These are phyloP conservation scores for Orbilia brochopaga DNA, from an alignment of 2,329 filamentous ascomycete genomes.

Conservation along the genomic window DNA sequence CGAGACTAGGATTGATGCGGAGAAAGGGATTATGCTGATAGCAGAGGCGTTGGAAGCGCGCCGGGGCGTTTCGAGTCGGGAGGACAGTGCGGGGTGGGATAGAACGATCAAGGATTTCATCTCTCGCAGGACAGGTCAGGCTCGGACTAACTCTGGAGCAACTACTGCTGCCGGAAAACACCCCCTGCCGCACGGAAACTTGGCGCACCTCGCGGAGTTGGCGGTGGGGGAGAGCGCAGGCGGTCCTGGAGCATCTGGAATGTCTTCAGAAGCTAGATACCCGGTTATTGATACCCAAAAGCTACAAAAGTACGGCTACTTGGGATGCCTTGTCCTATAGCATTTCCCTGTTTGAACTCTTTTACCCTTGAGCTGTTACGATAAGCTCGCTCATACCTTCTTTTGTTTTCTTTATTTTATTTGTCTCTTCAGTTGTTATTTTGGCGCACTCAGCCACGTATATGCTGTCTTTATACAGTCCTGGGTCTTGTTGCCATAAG, in stretches of 20 bases:
- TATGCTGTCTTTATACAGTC: background rate
- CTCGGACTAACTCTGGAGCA: slow-evolving; percentile 57
- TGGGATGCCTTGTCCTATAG: slow-evolving; percentile 56
- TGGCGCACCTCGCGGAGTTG: slow-evolving; percentile 68
- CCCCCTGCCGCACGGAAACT: slow-evolving; percentile 60
- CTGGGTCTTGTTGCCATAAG: slow-evolving; percentile 1
- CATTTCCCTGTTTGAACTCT: slow-evolving; percentile 7
- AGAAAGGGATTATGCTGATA: slow-evolving; percentile 65
- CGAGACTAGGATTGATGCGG: slow-evolving; percentile 66
- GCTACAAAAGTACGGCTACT: slow-evolving; percentile 58
- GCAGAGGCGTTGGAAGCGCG: slow-evolving; percentile 62
- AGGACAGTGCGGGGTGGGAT: slow-evolving; percentile 66
- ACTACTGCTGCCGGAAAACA: slow-evolving; percentile 60
- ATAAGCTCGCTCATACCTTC: slow-evolving; percentile 53
- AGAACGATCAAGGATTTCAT: slow-evolving; percentile 64
- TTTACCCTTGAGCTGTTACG: slow-evolving; percentile 57
- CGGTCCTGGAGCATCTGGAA: slow-evolving; percentile 51
- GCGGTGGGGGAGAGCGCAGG: slow-evolving; percentile 55
- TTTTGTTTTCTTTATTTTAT: slow-evolving; percentile 47
- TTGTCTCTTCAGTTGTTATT: slow-evolving; percentile 25
- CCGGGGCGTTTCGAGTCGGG: slow-evolving; percentile 57
- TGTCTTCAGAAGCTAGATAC: slow-evolving; percentile 51
- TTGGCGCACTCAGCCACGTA: background rate
- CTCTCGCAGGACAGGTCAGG: slow-evolving; percentile 59
- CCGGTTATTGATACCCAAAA: slow-evolving; percentile 54